Percentiles rank a stretch among this genome's conserved stretches.
Conservation (phyloP, 768 basidiomycete genomes). For the Tubosaeta sp. region DNA sequence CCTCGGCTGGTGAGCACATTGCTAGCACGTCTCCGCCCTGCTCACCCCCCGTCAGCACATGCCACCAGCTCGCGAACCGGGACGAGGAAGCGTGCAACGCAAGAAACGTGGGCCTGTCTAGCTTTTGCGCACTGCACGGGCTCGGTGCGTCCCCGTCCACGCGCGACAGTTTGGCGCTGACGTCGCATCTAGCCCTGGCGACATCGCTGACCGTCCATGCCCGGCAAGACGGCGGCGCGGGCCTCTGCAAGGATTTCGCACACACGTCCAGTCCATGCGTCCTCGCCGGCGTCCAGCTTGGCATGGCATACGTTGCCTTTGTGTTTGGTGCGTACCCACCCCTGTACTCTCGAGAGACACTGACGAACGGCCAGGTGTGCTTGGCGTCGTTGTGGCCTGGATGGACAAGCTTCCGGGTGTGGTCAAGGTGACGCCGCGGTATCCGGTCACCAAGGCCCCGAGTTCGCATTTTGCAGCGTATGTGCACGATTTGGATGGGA, state of each 20-base stretch:
- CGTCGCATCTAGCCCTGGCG: conserved; percentile 11
- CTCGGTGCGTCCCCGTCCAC: conserved; percentile 11
- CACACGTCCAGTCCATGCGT: conserved; percentile 17
- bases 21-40: not conserved
- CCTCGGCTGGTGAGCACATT: conserved; percentile 17
- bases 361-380: conserved; percentile 10
- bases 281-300: conserved; percentile 21
- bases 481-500: conserved; percentile 20
- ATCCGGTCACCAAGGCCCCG: conserved; percentile 29
- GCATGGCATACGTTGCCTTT: conserved; percentile 28
- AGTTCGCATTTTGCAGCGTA: conserved; percentile 26
- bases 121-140: conserved; percentile 13
- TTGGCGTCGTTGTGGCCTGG: conserved; percentile 23
- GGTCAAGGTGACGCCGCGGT: conserved; percentile 21
- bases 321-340: conserved; percentile 22
- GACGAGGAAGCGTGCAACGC: conserved; percentile 20
- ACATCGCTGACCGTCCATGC: conserved; percentile 27
- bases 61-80: conserved; percentile 7
- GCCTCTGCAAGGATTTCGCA: conserved; percentile 31
- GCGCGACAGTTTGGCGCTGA: not conserved
- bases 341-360: not conserved
- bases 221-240: conserved; percentile 10
- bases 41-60: conserved; percentile 9
- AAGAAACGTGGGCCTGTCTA: conserved; percentile 23
- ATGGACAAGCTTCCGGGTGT: conserved; percentile 27